Percentiles rank a stretch among this genome's conserved stretches.
Conservation (phyloP, 768 basidiomycete species). For the Termitomyces titanicus region DNA sequence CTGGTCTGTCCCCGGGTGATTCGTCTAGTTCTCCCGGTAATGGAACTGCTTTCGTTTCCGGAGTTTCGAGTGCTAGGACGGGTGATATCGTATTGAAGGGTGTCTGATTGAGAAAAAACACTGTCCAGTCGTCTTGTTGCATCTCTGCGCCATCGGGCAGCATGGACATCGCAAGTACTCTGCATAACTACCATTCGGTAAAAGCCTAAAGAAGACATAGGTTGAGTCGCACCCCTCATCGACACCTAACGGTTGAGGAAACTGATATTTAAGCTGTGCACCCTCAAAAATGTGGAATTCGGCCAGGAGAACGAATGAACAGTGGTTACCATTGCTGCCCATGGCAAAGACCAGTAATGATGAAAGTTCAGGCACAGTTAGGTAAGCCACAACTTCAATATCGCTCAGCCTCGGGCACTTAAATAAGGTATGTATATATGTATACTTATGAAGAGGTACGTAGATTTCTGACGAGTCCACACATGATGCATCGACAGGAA, state of each 20-base stretch:
- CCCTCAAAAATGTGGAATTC: slow-evolving; percentile 98
- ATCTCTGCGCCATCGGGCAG: slow-evolving; percentile 97
- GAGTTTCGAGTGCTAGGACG: slow-evolving; percentile 69
- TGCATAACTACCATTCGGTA: slow-evolving; percentile 26
- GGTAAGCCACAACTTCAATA: neutral
- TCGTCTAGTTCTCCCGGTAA: slow-evolving; percentile 33
- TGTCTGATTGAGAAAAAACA: slow-evolving; percentile 97
- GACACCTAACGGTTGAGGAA: slow-evolving; percentile 89
- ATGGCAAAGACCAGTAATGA: slow-evolving; percentile 51
- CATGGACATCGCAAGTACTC: slow-evolving; percentile 95
- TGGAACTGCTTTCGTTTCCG: slow-evolving; percentile 32
- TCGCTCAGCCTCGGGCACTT: no score
- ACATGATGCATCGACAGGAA: no score
- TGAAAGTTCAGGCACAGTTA: slow-evolving; percentile 1
- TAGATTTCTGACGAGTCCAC: no score
- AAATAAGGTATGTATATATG: neutral
- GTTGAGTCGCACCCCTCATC: slow-evolving; percentile 77
- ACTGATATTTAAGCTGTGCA: slow-evolving; percentile 91
- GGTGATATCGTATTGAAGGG: slow-evolving; percentile 84
- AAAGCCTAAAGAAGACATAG: slow-evolving; percentile 7
- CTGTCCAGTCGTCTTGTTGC: slow-evolving; percentile 95
- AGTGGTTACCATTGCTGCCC: slow-evolving; percentile 68
- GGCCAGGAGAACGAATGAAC: slow-evolving; percentile 93
- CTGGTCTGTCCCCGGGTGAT: slow-evolving; percentile 31
- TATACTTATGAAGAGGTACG: no score